Evolutionary conservation across 257 asterid genomes (phyloP).

Genomic region (Solanum rostratum): DNA sequence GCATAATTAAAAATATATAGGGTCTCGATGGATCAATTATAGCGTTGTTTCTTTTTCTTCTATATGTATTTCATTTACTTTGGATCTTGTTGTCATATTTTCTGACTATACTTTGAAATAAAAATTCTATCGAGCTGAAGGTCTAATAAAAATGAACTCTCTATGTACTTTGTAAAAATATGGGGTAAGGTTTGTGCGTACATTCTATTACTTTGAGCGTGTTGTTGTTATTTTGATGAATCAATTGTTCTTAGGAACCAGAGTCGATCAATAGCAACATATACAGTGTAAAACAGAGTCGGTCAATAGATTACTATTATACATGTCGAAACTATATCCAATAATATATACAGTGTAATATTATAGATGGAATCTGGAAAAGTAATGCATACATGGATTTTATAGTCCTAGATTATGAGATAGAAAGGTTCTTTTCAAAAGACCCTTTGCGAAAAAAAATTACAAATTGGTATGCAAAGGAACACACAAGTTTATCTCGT

Average conservation of each 20-base stretch:
- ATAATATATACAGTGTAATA: not conserved
- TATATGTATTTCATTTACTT: no score
- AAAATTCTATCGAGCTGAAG: not conserved
- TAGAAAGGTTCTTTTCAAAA: not conserved
- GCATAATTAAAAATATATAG: no score
- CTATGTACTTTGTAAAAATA: not conserved
- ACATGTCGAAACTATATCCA: not conserved
- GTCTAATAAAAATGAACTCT: not conserved
- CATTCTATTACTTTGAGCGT: not conserved
- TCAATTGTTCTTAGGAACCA: not conserved
- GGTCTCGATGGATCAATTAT: no score
- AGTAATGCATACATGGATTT: not conserved
- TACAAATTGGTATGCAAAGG: not conserved
- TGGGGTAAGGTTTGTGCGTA: not conserved
- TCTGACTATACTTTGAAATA: no score
- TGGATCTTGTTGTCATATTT: no score
- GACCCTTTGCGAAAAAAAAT: not conserved
- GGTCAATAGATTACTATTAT: not conserved
- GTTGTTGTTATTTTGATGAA: not conserved
- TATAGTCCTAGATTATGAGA: not conserved
- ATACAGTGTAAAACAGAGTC: no score
- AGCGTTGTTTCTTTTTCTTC: no score
- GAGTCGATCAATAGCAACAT: not conserved
- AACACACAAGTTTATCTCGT: not conserved
- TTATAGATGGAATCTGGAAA: not conserved